These are phyloP conservation scores for Gossypium thurberi DNA, from an alignment of 345 rosid species.

Conservation along the genomic window DNA sequence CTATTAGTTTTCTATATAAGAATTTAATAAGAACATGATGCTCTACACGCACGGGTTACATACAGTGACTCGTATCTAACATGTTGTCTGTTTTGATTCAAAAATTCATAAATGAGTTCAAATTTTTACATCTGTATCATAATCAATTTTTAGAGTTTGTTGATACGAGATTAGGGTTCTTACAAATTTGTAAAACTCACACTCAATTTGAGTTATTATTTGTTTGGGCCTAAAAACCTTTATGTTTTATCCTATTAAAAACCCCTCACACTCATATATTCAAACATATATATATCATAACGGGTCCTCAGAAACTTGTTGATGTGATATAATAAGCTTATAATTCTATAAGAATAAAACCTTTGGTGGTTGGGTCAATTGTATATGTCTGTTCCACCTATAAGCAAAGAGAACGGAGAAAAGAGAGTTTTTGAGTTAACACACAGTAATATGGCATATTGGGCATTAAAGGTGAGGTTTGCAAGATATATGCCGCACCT, in stretches of 20 bases:
- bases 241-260: too few relatives aligned
- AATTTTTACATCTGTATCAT: not conserved
- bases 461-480: not conserved
- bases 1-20: not conserved
- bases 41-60: not conserved
- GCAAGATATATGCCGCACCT: constrained; percentile 14
- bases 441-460: not conserved
- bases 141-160: too few relatives aligned
- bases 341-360: too few relatives aligned
- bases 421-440: not conserved
- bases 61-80: not conserved
- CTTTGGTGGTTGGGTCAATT: too few relatives aligned
- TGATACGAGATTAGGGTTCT: too few relatives aligned
- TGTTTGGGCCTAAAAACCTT: too few relatives aligned
- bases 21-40: not conserved
- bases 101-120: not conserved
- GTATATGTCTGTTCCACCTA: not conserved
- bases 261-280: too few relatives aligned
- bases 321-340: too few relatives aligned
- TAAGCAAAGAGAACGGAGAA: not conserved
- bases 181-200: not conserved
- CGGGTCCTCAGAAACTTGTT: too few relatives aligned
- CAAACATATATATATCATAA: not conserved
- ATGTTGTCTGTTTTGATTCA: not conserved
- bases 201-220: not conserved